phyloP scores from a whole-genome alignment of 345 rosid genomes.

The Salix caprea region DNA sequence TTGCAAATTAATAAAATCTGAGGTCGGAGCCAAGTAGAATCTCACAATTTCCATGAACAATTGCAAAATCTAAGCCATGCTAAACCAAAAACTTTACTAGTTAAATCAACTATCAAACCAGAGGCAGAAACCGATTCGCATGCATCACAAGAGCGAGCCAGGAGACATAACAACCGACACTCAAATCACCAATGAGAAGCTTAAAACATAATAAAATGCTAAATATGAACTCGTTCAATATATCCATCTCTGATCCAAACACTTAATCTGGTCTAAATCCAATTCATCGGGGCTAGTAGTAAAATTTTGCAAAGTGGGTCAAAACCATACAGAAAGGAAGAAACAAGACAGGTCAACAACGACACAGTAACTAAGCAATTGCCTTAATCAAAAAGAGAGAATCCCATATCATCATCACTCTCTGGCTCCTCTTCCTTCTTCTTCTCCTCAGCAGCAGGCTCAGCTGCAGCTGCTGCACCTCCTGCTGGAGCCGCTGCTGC shows the following conservation, averaged over 20 bases:
- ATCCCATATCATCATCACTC: constrained; percentile 23
- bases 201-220: not conserved
- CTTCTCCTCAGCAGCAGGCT: constrained; percentile 18
- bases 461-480: constrained; percentile 9
- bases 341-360: not conserved
- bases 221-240: not conserved
- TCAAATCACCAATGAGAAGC: not conserved
- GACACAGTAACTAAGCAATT: not conserved
- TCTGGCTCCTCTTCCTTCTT: constrained; percentile 17
- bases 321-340: not conserved
- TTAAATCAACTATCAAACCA: not conserved
- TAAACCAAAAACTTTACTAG: not conserved
- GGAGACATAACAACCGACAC: not conserved
- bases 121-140: not conserved
- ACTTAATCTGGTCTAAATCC: not conserved
- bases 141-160: not conserved
- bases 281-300: not conserved
- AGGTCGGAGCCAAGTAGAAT: not conserved
- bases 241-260: not conserved
- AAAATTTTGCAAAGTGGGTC: not conserved
- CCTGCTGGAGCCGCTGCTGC: constrained; percentile 18
- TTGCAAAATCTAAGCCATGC: not conserved
- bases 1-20: not conserved
- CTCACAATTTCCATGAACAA: not conserved
- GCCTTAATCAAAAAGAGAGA: constrained; percentile 17